Evolutionary conservation across 495 filamentous ascomycete species (phyloP), one percentile per base, ranked within the genome.

Genomic region (Hypoxylon trugodes): DNA sequence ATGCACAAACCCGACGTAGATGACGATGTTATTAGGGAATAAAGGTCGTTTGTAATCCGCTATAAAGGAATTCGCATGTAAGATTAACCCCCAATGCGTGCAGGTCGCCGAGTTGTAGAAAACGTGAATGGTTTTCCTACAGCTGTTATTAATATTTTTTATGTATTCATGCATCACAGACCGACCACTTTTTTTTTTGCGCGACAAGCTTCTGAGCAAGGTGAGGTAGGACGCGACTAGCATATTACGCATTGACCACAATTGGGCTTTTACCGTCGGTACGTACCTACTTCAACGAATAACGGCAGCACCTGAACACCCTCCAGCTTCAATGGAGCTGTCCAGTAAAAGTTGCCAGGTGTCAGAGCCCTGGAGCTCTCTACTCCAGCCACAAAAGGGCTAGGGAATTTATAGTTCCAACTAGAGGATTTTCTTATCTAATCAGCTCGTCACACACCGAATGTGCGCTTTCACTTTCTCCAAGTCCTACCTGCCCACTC

Each of bases 161-260:
- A 21, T 26, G 38, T 55, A 16, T 16, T 38, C n/a, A 37, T 49
- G 47, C 41, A 38, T 53, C 55, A 25, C 32, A 66, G 50, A 57
- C 63, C 46, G 46, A 61, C 40, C 40, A 57, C 46, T 64, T 56
- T n/a, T n/a, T n/a, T 66, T 66, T 60, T 60, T 58, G 51, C 57
- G 64, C 57, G 64, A 67, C 57, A 47, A 66, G 57, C 56, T 61
- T 66, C 51, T 16, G 58, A 56, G 49, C 42, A 28, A 40, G 49
- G 40, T 36, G 28, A 42, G 46, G 58, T 42, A 56, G 1, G 52
- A 67, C 64, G 64, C 64, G 64, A 61, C 58, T 53, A 57, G 51
- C 32, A 42, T 10, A 24, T 42, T 22, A 30, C 22, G 38, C 48
- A 53, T 38, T n/a, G 46, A 33, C 37, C 56, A 59, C 24, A 25